Base-by-base conservation (phyloP, 1,139 yeast species). In the Hyphopichia wangnamkhiaoensis region DNA sequence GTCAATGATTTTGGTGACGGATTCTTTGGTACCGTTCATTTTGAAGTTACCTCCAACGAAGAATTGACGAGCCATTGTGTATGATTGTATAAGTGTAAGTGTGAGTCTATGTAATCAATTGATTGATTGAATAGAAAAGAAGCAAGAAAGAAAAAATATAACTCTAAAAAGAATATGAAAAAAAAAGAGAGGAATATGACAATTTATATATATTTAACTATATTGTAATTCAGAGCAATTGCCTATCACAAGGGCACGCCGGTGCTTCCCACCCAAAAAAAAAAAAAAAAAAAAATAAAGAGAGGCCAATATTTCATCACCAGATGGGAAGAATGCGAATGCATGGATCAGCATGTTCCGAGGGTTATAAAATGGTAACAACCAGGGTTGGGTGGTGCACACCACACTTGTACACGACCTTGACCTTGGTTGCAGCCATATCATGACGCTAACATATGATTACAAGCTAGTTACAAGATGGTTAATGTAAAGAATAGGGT, bases 31-130 rank as follows among this genome's bases (percentile, higher is more conserved):
- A 65, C 99, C 98, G 80, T 93, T 94, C 90, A 94, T 85, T 74
- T 93, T 93, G 80, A 93, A 91, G 90, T 93, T 93, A 63, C 98
- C 98, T 58, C 98, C 98, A 60, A 86, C 91, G 66, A 93, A 90
- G 78, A 91, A 91, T 74, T 83, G 85, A 78, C 98, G 90, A 67
- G 95, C 82, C 96, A 64, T 64, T 46, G 30, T 49, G 34, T 15
- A 16, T 23, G 14, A 21, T 18, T 28, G 15, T 21, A 21, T 26
- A 20, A 9, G 29, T 37, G 12, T 21, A 14, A 15, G 8, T 14
- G 27, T 7, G 16, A 31, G 16, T 26, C 25, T 10, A 23, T 15
- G 13, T 26, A 17, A 20, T 10, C 25, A 32, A 37, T 32, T 27
- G 33, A 33, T 21, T 31, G 25, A 31, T 31, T 31, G 17, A 8